These are phyloP conservation scores for Perkinsus chesapeaki DNA, from an alignment of 169 alveolate species.

Conservation along the genomic window DNA sequence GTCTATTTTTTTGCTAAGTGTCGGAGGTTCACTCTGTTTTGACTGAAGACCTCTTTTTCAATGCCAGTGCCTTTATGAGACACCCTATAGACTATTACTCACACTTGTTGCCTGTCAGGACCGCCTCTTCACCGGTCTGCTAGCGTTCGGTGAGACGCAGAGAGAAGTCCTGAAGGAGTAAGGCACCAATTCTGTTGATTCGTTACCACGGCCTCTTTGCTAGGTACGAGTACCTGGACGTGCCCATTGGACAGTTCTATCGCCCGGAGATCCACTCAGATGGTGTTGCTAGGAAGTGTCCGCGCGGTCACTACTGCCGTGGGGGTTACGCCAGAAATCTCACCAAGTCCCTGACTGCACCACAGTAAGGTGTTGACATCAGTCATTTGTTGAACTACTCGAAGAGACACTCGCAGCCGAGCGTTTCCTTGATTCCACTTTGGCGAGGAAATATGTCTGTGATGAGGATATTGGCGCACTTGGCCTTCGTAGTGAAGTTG, in stretches of 20 bases:
- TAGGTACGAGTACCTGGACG: neutral
- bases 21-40: too few species aligned
- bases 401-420: neutral
- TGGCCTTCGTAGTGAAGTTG: too few species aligned
- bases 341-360: neutral
- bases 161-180: neutral
- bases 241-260: neutral
- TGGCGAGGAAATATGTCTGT: too few species aligned
- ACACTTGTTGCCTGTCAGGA: neutral
- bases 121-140: neutral
- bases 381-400: neutral
- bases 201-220: neutral
- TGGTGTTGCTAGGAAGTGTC: neutral
- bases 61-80: too few species aligned
- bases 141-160: neutral
- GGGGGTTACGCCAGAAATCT: constrained; percentile 8
- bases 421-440: neutral
- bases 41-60: too few species aligned
- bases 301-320: constrained; percentile 14
- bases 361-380: neutral
- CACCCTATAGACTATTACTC: neutral
- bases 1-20: too few species aligned
- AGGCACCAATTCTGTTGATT: neutral
- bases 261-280: constrained; percentile 8
- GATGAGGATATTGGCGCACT: too few species aligned